phyloP scores from a whole-genome alignment of 202 grass and related monocot species.

The Bolboschoenoplectus hybrid region DNA sequence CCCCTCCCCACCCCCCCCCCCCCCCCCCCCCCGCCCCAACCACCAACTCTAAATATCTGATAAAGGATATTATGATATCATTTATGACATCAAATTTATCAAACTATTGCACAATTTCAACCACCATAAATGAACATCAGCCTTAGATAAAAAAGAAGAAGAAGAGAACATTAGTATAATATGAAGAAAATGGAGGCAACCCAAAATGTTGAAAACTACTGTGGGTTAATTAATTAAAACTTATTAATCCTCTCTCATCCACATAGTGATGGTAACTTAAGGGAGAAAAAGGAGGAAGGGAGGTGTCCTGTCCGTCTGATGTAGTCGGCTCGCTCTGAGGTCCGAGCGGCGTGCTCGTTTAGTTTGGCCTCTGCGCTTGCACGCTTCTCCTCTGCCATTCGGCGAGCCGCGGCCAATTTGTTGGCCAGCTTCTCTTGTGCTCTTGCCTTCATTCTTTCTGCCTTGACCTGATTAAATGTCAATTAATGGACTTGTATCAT shows the following conservation, averaged over 20 bases:
- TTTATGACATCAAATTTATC: slow-evolving; percentile 11
- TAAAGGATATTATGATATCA: slow-evolving; percentile 20
- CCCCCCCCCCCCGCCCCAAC: too few species aligned
- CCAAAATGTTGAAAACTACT: slow-evolving; percentile 1
- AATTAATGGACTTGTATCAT: background rate
- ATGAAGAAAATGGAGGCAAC: slow-evolving; percentile 18
- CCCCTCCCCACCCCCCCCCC: too few species aligned
- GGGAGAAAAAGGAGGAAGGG: slow-evolving; percentile 73
- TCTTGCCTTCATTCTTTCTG: slow-evolving; percentile 72
- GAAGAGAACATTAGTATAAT: slow-evolving; percentile 21
- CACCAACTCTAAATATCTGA: background rate
- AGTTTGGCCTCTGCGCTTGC: slow-evolving; percentile 60
- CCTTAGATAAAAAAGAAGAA: slow-evolving; percentile 22
- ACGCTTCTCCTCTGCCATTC: slow-evolving; percentile 76
- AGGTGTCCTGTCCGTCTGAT: slow-evolving; percentile 80
- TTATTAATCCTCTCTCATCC: slow-evolving; percentile 44
- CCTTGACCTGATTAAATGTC: slow-evolving; percentile 55
- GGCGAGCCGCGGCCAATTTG: slow-evolving; percentile 52
- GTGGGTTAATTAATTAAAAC: background rate
- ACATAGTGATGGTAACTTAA: slow-evolving; percentile 78
- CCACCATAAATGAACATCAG: slow-evolving; percentile 24
- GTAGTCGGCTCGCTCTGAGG: slow-evolving; percentile 69
- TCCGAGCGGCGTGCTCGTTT: slow-evolving; percentile 59
- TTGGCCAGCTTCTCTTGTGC: slow-evolving; percentile 71
- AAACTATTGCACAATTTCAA: slow-evolving; percentile 23